phyloP scores from a whole-genome alignment of 2,329 filamentous ascomycete genomes.

The Trichoderma oligosporum region DNA sequence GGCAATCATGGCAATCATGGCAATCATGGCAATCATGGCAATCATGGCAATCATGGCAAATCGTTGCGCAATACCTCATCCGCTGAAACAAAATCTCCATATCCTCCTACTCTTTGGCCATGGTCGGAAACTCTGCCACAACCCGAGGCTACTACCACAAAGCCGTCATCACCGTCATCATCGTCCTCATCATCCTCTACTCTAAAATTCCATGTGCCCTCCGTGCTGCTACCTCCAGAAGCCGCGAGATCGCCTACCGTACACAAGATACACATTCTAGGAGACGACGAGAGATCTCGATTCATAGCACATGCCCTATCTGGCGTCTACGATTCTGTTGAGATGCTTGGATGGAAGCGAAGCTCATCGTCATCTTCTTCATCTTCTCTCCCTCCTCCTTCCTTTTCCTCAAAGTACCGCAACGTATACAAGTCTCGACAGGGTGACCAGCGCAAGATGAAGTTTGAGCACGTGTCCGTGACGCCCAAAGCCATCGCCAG shows the following conservation, averaged over 20 bases:
- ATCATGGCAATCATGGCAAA: no score
- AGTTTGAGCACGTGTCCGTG: conserved; percentile 26
- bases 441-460: conserved; percentile 22
- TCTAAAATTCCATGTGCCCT: conserved; percentile 34
- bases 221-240: conserved; percentile 35
- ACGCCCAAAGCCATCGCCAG: conserved; percentile 17
- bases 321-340: conserved; percentile 40
- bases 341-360: conserved; percentile 32
- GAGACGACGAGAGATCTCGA: conserved; percentile 39
- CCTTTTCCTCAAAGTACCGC: conserved; percentile 29
- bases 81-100: conserved; percentile 20
- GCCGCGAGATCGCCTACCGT: conserved; percentile 32
- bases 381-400: conserved; percentile 19
- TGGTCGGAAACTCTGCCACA: conserved; percentile 24
- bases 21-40: no score
- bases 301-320: conserved; percentile 42
- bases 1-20: no score
- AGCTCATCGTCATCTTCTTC: conserved; percentile 13
- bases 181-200: neutral
- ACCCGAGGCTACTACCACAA: conserved; percentile 19
- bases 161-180: conserved; percentile 17
- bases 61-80: conserved; percentile 25
- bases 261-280: conserved; percentile 42
- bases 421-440: conserved; percentile 29
- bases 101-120: conserved; percentile 21